Conservation (phyloP, 805 yeast genomes). For the Jamesozyma jinghongensis region DNA sequence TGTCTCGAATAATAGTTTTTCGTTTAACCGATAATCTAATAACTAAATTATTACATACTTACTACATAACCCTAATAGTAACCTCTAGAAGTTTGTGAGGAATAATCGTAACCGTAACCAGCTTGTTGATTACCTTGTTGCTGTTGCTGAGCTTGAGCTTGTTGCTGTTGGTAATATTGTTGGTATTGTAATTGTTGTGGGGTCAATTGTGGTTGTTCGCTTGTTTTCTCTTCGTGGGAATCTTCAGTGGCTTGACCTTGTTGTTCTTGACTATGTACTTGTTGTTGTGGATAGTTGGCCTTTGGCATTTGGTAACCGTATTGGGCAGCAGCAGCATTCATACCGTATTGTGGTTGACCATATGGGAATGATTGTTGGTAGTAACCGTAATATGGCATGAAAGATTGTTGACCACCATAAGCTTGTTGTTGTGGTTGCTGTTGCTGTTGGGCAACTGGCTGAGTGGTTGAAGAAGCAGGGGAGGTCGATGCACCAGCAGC, state of each 20-base stretch:
- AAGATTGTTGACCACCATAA: conserved; percentile 14
- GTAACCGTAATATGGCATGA: conserved; percentile 26
- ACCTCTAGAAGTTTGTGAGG: conserved; percentile 29
- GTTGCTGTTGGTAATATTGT: conserved; percentile 25
- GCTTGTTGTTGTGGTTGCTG: conserved; percentile 17
- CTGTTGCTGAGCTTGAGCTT: conserved; percentile 24
- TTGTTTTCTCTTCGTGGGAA: conserved; percentile 8
- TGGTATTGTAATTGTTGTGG: conserved; percentile 20
- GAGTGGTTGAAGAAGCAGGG: conserved; percentile 20
- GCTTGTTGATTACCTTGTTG: conserved; percentile 21
- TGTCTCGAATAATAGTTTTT: too few species aligned
- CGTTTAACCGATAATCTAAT: too few species aligned
- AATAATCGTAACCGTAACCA: conserved; percentile 27
- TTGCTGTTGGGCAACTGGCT: conserved; percentile 10
- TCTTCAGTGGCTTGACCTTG: conserved; percentile 8
- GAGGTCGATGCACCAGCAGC: conserved; percentile 11
- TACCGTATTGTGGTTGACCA: conserved; percentile 28
- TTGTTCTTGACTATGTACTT: conserved; percentile 11
- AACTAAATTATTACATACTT: too few species aligned
- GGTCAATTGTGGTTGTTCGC: conserved; percentile 7
- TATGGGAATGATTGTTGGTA: conserved; percentile 30
- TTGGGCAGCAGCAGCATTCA: conserved; percentile 20
- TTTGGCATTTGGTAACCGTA: conserved; percentile 27
- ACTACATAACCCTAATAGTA: conserved; percentile 17
- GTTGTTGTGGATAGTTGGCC: conserved; percentile 19